Base-by-base conservation (phyloP, 179 eudicot species). In the Silene coronaria region DNA sequence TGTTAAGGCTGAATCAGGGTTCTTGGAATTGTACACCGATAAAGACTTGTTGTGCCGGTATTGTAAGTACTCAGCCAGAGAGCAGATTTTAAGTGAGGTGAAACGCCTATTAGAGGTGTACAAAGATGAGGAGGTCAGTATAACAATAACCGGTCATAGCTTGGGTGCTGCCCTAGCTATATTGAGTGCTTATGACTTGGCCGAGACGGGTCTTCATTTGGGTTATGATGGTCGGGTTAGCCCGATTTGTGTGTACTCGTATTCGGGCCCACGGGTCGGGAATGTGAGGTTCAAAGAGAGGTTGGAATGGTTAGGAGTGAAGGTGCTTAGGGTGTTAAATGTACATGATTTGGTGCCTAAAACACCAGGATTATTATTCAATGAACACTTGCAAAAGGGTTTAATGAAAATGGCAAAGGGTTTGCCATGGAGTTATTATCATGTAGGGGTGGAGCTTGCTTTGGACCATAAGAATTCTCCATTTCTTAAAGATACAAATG, bases 21-120 rank as follows among this genome's bases (percentile, higher is more conserved):
- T 88, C 62, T 71, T 90, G 67, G 85, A 87, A 70, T 77, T 90
- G 11, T 90, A 90, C 65, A 87, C 94, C 2, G 86, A 87, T 23
- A 85, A 85, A 58, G 90, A 88, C 64, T 26, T 72, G 17, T 55
- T 26, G 4, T 89, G 94, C 26, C 66, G 62, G 58, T 88, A 77
- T 70, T 83, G 88, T 22, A 80, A 82, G 73, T 84, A 69, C 67
- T 89, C 91, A 2, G 89, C 85, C 3, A 67, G 91, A 24, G 89
- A 88, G 34, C 88, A 88, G 51, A 62, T 88, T 12, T 30, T 88
- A 1, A 28, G 76, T 6, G 87, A 86, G 80, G 79, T 86, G 16
- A 80, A 76, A 19, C 77, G 87, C 6, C 51, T 79, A 0, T 7
- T 77, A 14, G 82, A 86, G 12, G 16, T 32, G 61, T 69, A 84